A percentile compares a stretch with the other conserved stretches of the same genome.
phyloP scores from a whole-genome alignment of 352 stramenopile species.

The Albugo laibachii region DNA sequence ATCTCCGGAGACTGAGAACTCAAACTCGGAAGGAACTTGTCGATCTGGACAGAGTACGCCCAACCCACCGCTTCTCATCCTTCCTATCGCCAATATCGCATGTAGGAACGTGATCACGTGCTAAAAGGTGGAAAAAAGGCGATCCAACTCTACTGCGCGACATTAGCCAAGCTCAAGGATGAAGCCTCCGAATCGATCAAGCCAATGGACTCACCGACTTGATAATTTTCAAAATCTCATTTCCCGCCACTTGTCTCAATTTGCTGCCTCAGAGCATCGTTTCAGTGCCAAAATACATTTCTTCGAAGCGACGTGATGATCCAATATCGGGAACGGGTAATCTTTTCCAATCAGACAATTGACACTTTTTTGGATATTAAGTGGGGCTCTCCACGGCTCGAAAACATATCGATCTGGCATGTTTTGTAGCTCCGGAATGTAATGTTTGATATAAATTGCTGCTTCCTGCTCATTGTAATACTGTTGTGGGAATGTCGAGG shows the following conservation, averaged over 20 bases:
- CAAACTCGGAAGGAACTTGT: slow-evolving; percentile 34
- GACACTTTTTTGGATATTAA: slow-evolving; percentile 62
- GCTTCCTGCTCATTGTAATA: slow-evolving; percentile 55
- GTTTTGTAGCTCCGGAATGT: slow-evolving; percentile 75
- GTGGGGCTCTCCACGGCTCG: slow-evolving; percentile 90
- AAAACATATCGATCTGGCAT: slow-evolving; percentile 92
- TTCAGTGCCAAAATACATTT: slow-evolving; percentile 85
- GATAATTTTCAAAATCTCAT: too few species aligned
- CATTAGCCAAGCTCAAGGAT: slow-evolving; percentile 32
- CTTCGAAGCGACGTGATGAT: slow-evolving; percentile 75
- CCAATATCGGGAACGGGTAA: slow-evolving; percentile 92
- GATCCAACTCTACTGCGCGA: slow-evolving; percentile 43
- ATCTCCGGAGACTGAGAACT: slow-evolving; percentile 37
- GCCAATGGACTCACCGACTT: too few species aligned
- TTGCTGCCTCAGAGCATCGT: neutral
- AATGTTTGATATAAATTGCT: slow-evolving; percentile 83
- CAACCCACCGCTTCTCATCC: neutral
- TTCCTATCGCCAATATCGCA: neutral
- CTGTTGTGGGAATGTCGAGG: slow-evolving; percentile 82
- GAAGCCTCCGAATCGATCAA: too few species aligned
- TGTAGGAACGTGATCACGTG: slow-evolving; percentile 23
- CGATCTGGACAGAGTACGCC: slow-evolving; percentile 26
- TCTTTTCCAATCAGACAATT: slow-evolving; percentile 83
- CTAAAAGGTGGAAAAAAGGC: slow-evolving; percentile 49
- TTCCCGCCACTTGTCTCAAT: too few species aligned